A percentile compares a stretch with the other conserved stretches of the same genome.
These are phyloP conservation scores for Chalciporus sp. DNA, from an alignment of 1,284 basidiomycete genomes.

Conservation along the genomic window DNA sequence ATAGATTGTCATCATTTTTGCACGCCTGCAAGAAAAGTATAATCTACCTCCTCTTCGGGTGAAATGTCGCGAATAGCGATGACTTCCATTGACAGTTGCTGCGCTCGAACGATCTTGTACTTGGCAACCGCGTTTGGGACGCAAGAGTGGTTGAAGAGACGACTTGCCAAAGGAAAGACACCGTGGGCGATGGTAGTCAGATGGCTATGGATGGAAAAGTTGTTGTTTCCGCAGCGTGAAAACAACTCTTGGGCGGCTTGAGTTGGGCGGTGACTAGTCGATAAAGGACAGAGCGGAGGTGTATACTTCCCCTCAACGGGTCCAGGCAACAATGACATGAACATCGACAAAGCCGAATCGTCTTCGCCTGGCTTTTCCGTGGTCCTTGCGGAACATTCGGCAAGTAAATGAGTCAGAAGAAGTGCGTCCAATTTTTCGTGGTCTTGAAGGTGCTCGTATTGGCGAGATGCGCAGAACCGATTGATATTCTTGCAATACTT, in stretches of 20 bases:
- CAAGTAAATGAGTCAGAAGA: slow-evolving; percentile 63
- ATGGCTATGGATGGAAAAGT: slow-evolving; percentile 74
- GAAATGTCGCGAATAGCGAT: slow-evolving; percentile 59
- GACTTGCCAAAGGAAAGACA: slow-evolving; percentile 70
- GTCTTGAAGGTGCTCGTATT: slow-evolving; percentile 48
- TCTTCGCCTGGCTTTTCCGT: slow-evolving; percentile 18
- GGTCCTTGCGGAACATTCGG: slow-evolving; percentile 37
- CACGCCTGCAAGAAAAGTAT: neutral
- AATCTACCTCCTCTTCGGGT: slow-evolving; percentile 61
- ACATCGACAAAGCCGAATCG: slow-evolving; percentile 36
- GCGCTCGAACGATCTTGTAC: slow-evolving; percentile 46
- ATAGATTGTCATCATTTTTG: slow-evolving; percentile 1
- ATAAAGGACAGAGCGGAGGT: slow-evolving; percentile 39
- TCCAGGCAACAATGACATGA: slow-evolving; percentile 56
- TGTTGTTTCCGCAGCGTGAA: slow-evolving; percentile 72
- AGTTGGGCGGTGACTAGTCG: slow-evolving; percentile 28
- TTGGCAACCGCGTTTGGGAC: slow-evolving; percentile 68
- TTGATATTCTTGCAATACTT: slow-evolving; percentile 62
- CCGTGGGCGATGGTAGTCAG: slow-evolving; percentile 68
- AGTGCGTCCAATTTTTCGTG: slow-evolving; percentile 63
- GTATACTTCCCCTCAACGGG: slow-evolving; percentile 24
- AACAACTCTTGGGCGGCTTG: slow-evolving; percentile 48
- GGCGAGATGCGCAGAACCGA: slow-evolving; percentile 44
- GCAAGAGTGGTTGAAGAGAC: slow-evolving; percentile 79
- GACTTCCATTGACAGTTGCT: slow-evolving; percentile 57